Evolutionary conservation across 495 filamentous ascomycete species (phyloP).

Genomic region (Bombardia bombarda): DNA sequence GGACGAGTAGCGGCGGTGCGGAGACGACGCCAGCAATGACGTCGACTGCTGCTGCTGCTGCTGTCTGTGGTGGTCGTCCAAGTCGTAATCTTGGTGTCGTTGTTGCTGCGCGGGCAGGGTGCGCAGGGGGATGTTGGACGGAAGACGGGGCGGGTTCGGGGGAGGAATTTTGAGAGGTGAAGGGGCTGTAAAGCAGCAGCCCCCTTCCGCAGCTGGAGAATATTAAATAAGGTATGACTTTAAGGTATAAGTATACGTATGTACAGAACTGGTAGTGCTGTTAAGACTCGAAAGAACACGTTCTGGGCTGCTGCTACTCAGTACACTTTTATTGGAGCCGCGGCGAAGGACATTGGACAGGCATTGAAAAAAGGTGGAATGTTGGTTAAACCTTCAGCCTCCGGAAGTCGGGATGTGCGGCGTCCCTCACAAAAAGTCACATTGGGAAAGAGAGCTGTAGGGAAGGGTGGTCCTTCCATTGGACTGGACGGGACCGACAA

Average conservation of each 20-base stretch:
- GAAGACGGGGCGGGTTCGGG: conserved; percentile 38
- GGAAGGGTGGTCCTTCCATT: no score
- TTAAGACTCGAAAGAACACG: not conserved
- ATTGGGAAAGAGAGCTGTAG: no score
- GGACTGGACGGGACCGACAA: no score
- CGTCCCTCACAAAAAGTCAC: no score
- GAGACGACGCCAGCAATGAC: conserved; percentile 31
- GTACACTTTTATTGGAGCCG: not conserved
- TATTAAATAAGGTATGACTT: no score
- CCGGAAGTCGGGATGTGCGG: no score
- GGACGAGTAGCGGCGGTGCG: conserved; percentile 23
- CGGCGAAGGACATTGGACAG: not conserved
- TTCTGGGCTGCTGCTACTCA: not conserved
- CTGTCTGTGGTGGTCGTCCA: conserved; percentile 23
- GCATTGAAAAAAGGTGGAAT: no score
- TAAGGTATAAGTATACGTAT: no score
- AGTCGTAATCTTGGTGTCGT: no score
- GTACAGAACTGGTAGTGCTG: not conserved
- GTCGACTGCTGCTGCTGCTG: conserved; percentile 24
- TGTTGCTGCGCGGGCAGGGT: conserved; percentile 40
- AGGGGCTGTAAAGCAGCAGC: conserved; percentile 55
- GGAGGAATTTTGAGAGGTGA: conserved; percentile 49
- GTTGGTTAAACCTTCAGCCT: no score
- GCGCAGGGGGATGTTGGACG: conserved; percentile 56
- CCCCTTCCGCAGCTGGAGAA: conserved; percentile 45